A percentile compares a stretch with the other conserved stretches of the same genome.
These are phyloP conservation scores for Syzygium oleosum DNA, from an alignment of 345 rosid species.

Conservation along the genomic window DNA sequence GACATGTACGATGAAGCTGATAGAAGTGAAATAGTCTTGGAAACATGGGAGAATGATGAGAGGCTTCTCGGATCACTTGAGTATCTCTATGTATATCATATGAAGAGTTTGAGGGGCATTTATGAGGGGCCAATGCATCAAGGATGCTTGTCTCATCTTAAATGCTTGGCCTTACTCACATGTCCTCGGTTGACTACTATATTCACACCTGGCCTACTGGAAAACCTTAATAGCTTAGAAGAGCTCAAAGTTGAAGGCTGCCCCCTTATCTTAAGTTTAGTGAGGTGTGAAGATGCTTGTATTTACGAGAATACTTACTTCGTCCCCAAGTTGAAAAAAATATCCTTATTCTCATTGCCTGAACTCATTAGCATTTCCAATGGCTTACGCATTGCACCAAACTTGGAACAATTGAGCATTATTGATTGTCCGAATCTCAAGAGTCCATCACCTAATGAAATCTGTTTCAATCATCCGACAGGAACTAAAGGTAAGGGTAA, in stretches of 20 bases:
- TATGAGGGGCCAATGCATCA: neutral
- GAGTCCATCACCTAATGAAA: neutral
- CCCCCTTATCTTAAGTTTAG: neutral
- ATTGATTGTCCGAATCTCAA: neutral
- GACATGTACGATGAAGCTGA: neutral
- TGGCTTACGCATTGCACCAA: constrained; percentile 6
- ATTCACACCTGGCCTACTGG: neutral
- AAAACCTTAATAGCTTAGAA: neutral
- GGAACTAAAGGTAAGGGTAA: neutral
- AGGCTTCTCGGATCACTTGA: neutral
- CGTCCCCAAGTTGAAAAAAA: neutral
- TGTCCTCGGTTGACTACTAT: neutral
- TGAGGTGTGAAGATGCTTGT: neutral
- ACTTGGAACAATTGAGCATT: neutral
- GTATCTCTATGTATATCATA: too few relatives aligned
- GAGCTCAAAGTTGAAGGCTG: constrained; percentile 1
- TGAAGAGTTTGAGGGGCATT: neutral
- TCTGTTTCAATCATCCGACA: neutral
- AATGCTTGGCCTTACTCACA: neutral
- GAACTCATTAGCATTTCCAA: neutral
- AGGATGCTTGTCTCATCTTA: neutral
- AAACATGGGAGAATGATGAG: neutral
- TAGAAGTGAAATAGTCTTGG: neutral
- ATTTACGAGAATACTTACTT: neutral
- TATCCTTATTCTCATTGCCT: constrained; percentile 2